These are phyloP conservation scores for Volvox carteri DNA, from an alignment of 163 green algal species.

Conservation along the genomic window DNA sequence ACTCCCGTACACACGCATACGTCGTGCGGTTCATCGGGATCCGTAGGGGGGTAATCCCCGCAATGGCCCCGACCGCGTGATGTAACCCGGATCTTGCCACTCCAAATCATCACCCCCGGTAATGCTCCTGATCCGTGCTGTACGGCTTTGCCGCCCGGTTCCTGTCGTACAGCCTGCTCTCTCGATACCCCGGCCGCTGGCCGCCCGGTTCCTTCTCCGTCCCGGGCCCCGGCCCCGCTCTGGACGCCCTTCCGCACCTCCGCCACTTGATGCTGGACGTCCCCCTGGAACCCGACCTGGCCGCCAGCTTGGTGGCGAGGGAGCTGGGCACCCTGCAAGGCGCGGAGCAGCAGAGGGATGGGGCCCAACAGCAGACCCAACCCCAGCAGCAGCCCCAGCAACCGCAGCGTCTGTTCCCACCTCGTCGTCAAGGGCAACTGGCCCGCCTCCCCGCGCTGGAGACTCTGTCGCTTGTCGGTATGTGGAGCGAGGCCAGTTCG, in stretches of 20 bases:
- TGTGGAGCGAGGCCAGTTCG: not conserved
- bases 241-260: slow-evolving; percentile 11
- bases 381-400: not conserved
- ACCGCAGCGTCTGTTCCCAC: not conserved
- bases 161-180: not conserved
- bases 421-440: too few relatives aligned
- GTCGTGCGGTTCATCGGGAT: too few relatives aligned
- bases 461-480: not conserved
- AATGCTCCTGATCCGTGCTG: too few relatives aligned
- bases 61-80: too few relatives aligned
- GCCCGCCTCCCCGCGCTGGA: not conserved
- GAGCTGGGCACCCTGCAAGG: not conserved
- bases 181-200: not conserved
- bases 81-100: too few relatives aligned
- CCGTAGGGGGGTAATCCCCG: too few relatives aligned
- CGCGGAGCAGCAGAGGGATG: not conserved
- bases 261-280: not conserved
- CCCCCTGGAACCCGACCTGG: not conserved
- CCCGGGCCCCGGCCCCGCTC: not conserved
- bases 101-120: too few relatives aligned
- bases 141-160: too few relatives aligned
- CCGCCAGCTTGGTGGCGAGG: not conserved
- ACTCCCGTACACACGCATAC: too few relatives aligned
- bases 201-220: not conserved
- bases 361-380: not conserved